Evolutionary conservation across 352 stramenopile species (phyloP), one percentile per base, ranked within the genome.

Genomic region (Globisporangium echinulatum): DNA sequence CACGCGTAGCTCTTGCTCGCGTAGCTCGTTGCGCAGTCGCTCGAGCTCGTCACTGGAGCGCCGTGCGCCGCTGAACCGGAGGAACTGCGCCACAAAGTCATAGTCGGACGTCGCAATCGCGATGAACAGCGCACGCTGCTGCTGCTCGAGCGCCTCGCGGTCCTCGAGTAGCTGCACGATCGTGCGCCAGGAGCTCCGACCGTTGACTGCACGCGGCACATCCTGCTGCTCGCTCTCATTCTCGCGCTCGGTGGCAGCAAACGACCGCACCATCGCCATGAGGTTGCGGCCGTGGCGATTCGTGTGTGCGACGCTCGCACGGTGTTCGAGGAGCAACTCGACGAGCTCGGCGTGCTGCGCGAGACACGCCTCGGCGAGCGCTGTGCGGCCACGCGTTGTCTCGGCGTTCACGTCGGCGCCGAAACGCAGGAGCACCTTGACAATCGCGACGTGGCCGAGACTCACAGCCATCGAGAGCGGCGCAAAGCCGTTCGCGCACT

Each of bases 91-190:
- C 10, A 88, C 56, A 46, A 76, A 71, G 0, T 85, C 73, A 47
- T 93, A 91, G 61, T 93, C 72, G 25, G 80, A 90, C 19, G 69
- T 77, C n/a, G 71, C 64, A 33, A 93, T 93, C 0, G 84, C 79
- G 3, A 80, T 54, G 52, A 93, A 91, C 10, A 93, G 68, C 33
- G 66, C 67, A 1, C 74, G 67, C 43, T 90, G 80, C 4, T 82
- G 68, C 5, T 62, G 67, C 25, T 89, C 82, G 4, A 89, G 65
- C 50, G 60, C 59, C n/a, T 69, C 65, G 9, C 73, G 75, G 0
- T 70, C 62, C 42, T 80, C 67, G 7, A 91, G 61, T 17, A 87
- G 53, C 19, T 58, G 50, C n/a, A 87, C 59, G 7, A 90, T 71
- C 52, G 60, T 43, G 6, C 6, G 53, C 65, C 68, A 75, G 11